A percentile compares a stretch with the other conserved stretches of the same genome.
These are phyloP conservation scores for Trypanosoma caninum DNA, from an alignment of 208 protist genomes.

Conservation along the genomic window DNA sequence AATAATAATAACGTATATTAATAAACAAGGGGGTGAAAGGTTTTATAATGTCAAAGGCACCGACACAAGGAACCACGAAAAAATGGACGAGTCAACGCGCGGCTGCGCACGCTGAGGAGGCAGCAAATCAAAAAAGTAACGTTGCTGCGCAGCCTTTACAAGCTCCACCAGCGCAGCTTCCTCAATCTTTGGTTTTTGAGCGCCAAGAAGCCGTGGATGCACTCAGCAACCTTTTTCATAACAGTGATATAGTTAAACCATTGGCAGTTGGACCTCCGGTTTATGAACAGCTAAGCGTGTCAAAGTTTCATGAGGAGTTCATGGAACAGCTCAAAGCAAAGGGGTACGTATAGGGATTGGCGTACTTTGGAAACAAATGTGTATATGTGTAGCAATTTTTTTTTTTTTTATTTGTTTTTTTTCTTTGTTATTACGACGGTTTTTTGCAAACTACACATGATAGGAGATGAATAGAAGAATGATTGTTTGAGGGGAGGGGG, in stretches of 20 bases:
- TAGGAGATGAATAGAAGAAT: too few relatives aligned
- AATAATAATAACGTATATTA: background rate
- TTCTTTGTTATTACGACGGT: too few relatives aligned
- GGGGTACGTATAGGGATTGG: background rate
- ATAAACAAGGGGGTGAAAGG: background rate
- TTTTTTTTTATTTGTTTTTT: conserved; percentile 3
- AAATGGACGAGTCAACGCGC: conserved; percentile 34
- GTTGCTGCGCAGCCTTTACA: conserved; percentile 7
- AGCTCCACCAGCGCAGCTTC: conserved; percentile 28
- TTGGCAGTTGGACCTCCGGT: conserved; percentile 15
- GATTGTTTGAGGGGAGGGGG: too few relatives aligned
- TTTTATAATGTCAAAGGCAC: conserved; percentile 19
- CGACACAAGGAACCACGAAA: conserved; percentile 13
- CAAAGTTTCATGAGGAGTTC: conserved; percentile 27
- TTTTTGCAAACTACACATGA: too few relatives aligned
- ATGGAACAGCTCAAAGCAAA: conserved; percentile 17
- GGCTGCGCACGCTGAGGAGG: conserved; percentile 6
- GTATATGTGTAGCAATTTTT: background rate
- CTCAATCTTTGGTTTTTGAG: conserved; percentile 60
- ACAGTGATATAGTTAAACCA: conserved; percentile 27
- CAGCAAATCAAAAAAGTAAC: conserved; percentile 15
- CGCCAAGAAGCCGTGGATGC: conserved; percentile 78
- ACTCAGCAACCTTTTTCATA: conserved; percentile 81
- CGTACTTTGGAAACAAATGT: background rate
- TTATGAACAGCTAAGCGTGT: conserved; percentile 9